phyloP scores from a whole-genome alignment of 176 grass and related monocot species.

The Eleusine coracana region DNA sequence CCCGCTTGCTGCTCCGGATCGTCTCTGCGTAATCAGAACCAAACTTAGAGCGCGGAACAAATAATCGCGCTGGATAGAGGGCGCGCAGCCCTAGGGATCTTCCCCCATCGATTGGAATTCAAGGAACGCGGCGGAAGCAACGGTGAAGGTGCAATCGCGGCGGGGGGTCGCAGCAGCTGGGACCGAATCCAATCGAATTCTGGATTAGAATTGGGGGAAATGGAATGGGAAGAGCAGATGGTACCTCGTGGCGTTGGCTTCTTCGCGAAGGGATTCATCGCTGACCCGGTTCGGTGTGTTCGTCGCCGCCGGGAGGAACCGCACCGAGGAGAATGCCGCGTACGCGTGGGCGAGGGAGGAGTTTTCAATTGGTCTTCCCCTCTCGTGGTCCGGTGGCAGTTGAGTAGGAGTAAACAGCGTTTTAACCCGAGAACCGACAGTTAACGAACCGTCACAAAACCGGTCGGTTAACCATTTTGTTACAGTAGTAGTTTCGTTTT shows the following conservation, averaged over 20 bases:
- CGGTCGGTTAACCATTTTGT: too few species aligned
- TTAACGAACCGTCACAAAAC: too few species aligned
- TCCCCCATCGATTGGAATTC: background rate
- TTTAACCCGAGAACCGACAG: too few species aligned
- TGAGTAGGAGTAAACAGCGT: too few species aligned
- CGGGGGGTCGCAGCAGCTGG: conserved; percentile 16
- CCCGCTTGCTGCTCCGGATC: conserved; percentile 87
- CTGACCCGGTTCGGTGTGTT: background rate
- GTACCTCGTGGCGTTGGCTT: conserved; percentile 76
- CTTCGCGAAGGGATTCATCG: conserved; percentile 92
- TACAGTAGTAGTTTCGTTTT: too few species aligned
- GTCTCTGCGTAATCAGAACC: conserved; percentile 62
- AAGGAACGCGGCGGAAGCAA: background rate
- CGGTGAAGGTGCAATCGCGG: background rate
- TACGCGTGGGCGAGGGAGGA: background rate
- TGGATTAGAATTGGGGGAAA: background rate
- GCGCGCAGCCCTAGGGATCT: background rate
- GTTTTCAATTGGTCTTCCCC: background rate
- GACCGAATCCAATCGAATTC: conserved; percentile 29
- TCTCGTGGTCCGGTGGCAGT: background rate
- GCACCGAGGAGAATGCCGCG: conserved; percentile 32
- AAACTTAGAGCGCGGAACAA: conserved; percentile 28
- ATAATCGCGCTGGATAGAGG: background rate
- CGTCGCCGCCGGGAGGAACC: conserved; percentile 21
- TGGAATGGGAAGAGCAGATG: background rate